phyloP scores from a whole-genome alignment of 192 early-diverging fungal genomes.

The Entomortierella chlamydospora region DNA sequence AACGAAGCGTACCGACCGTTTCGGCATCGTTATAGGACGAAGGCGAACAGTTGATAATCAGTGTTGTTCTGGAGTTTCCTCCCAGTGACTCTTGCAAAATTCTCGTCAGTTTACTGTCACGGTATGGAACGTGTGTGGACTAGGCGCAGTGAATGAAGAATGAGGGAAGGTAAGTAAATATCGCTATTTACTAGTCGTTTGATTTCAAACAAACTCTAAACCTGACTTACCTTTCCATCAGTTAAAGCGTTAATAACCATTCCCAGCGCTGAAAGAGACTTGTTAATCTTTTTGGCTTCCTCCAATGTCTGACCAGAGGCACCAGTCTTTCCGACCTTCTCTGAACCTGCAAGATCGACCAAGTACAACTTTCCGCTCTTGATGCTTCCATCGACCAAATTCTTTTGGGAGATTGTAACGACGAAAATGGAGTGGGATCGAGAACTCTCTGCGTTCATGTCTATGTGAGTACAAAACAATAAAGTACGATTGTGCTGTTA shows the following conservation, averaged over 20 bases:
- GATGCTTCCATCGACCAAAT: constrained; percentile 86
- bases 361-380: constrained; percentile 94
- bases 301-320: constrained; percentile 98
- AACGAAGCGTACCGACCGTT: constrained; percentile 92
- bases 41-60: constrained; percentile 99
- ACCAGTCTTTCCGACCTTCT: constrained; percentile 97
- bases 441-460: constrained; percentile 99
- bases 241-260: constrained; percentile 99
- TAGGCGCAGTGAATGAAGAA: constrained; percentile 36
- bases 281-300: constrained; percentile 99
- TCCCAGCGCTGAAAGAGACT: constrained; percentile 95
- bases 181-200: no score
- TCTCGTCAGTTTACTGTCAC: constrained; percentile 98
- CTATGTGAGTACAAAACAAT: constrained; percentile 49
- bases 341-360: constrained; percentile 99
- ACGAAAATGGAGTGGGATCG: constrained; percentile 99
- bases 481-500: not conserved
- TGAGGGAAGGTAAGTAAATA: not conserved
- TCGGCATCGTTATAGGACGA: constrained; percentile 98
- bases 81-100: constrained; percentile 99
- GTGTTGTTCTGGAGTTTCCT: constrained; percentile 98
- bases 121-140: constrained; percentile 98
- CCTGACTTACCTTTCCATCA: constrained; percentile 87
- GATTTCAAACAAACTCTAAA: no score
- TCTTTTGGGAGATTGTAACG: constrained; percentile 96